Base-by-base conservation (phyloP, 768 basidiomycete genomes). In the Amanita inopinata region DNA sequence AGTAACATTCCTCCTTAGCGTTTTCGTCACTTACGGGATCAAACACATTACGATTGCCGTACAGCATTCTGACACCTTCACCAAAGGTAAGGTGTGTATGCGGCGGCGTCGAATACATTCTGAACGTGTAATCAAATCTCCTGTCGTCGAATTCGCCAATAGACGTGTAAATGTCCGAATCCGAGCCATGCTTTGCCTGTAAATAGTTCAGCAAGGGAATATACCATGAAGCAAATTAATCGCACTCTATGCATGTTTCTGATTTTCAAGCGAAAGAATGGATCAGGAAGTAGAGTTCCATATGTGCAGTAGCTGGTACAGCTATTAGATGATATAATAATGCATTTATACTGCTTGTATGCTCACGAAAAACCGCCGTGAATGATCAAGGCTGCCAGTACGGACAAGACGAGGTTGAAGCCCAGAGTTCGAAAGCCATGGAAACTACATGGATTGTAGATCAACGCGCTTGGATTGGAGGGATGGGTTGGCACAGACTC, bases 101-200 rank as follows among this genome's bases (percentile, higher is more conserved):
- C 5, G 67, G 69, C 2, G 60, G 50, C 22, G 55, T 43, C 1
- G 67, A 60, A 51, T 67, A 70, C 60, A 65, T 61, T 25, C 63
- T 41, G 54, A 72, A 70, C 11, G 65, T 47, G 32, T 57, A 50
- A 39, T 65, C 51, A 53, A 70, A 72, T 36, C 66, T 58, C 0
- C 49, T 49, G 25, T 61, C 53, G 49, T 70, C 67, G 44, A 67
- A 64, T 25, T 65, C 62, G 43, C 70, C 70, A 0, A 53, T 52
- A 10, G 54, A 51, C 19, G 62, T 69, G 47, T 62, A 69, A 3
- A 53, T 47, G 25, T 58, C 63, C 5, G 63, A 51, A 51, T 69
- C 66, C 17, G 69, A 70, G 10, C 68, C 67, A 37, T 70, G 69
- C 42, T 64, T 66, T 27, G 47, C 68, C 68, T 70, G 24, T 4